These are phyloP conservation scores for Clarireedia sp. DNA, from an alignment of 2,329 filamentous ascomycete genomes.

Conservation along the genomic window DNA sequence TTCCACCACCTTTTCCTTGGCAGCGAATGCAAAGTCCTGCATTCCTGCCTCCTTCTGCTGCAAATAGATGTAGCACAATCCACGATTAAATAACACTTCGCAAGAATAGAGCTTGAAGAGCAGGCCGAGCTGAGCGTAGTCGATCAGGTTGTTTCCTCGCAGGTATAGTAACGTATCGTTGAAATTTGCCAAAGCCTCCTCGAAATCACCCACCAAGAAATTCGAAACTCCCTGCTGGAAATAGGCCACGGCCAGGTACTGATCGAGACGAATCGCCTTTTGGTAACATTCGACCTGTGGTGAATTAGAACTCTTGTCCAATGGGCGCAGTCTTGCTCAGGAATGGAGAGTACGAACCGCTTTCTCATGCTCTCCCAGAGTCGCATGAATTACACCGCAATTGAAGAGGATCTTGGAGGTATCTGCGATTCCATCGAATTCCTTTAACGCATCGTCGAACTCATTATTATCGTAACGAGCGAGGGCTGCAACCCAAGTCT, in stretches of 20 bases:
- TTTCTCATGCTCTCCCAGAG: conserved; percentile 89
- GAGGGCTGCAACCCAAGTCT: conserved; percentile 92
- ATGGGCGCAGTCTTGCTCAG: background rate
- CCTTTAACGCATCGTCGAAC: conserved; percentile 78
- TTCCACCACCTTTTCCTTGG: conserved; percentile 91
- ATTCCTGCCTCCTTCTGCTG: conserved; percentile 85
- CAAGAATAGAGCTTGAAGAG: conserved; percentile 97
- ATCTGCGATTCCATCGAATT: conserved; percentile 82
- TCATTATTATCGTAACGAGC: conserved; percentile 94
- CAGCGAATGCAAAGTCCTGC: conserved; percentile 82
- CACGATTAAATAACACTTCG: conserved; percentile 94
- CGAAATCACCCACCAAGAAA: conserved; percentile 92
- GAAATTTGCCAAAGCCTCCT: conserved; percentile 95
- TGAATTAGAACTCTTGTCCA: conserved; percentile 8
- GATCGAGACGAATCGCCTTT: conserved; percentile 79
- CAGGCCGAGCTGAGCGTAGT: conserved; percentile 91
- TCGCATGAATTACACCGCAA: conserved; percentile 95
- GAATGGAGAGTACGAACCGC: conserved; percentile 55
- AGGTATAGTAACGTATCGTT: conserved; percentile 95
- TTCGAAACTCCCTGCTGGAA: conserved; percentile 99
- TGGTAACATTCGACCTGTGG: conserved; percentile 90
- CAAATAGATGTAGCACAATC: conserved; percentile 93
- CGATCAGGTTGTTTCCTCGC: conserved; percentile 92
- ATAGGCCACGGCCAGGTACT: conserved; percentile 94
- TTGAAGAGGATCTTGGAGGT: conserved; percentile 99